phyloP scores from a whole-genome alignment of 1,139 yeast species.

The Zygoascus hellenicus region DNA sequence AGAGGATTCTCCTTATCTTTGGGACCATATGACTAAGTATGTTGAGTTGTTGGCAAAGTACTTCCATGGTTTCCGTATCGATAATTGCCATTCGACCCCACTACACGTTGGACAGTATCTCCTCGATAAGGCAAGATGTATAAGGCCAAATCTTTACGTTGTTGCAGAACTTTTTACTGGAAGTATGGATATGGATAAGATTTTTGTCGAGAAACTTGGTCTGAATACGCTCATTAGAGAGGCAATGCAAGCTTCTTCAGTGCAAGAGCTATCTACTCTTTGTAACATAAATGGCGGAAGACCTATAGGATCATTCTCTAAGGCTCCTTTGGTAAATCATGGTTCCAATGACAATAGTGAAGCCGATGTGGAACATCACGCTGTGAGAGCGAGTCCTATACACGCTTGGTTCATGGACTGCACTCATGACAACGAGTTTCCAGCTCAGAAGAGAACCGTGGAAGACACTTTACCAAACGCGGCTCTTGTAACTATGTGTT shows the following conservation, averaged over 20 bases:
- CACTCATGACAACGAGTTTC: slow-evolving; percentile 92
- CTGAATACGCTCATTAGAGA: slow-evolving; percentile 85
- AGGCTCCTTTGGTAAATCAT: slow-evolving; percentile 25
- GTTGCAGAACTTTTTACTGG: slow-evolving; percentile 96
- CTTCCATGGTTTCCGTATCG: slow-evolving; percentile 87
- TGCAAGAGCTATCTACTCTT: slow-evolving; percentile 75
- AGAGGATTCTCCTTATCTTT: slow-evolving; percentile 78
- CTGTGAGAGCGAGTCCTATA: slow-evolving; percentile 62
- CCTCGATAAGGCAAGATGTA: slow-evolving; percentile 79
- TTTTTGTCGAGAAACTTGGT: slow-evolving; percentile 86
- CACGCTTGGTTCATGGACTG: slow-evolving; percentile 97
- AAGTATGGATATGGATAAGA: slow-evolving; percentile 81
- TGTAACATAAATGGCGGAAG: slow-evolving; percentile 92
- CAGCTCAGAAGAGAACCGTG: slow-evolving; percentile 81
- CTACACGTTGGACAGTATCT: slow-evolving; percentile 86
- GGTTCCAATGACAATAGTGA: slow-evolving; percentile 15
- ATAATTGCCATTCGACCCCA: slow-evolving; percentile 95
- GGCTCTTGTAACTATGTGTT: slow-evolving; percentile 87
- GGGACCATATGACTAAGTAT: slow-evolving; percentile 84
- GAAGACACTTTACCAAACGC: slow-evolving; percentile 95
- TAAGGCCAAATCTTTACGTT: slow-evolving; percentile 80
- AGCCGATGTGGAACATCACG: slow-evolving; percentile 30
- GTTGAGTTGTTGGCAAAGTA: slow-evolving; percentile 66
- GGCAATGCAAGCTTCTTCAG: slow-evolving; percentile 96
- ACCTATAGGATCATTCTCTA: slow-evolving; percentile 79